Evolutionary conservation across 768 basidiomycete species (phyloP).

Genomic region (Flagelloscypha sp.): DNA sequence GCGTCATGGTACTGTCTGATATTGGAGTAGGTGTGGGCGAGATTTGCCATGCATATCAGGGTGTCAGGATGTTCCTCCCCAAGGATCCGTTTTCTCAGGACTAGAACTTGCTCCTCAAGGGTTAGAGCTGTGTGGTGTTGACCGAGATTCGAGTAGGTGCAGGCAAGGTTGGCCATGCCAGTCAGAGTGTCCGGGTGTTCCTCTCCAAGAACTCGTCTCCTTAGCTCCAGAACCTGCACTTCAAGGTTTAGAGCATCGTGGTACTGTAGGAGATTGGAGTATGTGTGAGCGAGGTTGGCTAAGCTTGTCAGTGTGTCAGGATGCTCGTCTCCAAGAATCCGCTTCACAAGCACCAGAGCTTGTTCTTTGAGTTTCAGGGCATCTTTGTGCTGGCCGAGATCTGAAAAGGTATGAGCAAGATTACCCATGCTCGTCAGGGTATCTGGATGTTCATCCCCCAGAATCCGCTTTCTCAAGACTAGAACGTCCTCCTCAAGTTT

Average conservation of each 20-base stretch:
- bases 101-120: constrained; percentile 3
- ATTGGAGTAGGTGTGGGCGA: no score
- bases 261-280: constrained; percentile 5
- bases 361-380: constrained; percentile 4
- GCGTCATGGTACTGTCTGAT: no score
- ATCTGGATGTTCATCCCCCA: no score
- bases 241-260: constrained; percentile 6
- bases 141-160: constrained; percentile 3
- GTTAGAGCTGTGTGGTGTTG: constrained; percentile 5
- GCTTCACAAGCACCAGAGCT: constrained; percentile 2
- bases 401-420: constrained; percentile 4
- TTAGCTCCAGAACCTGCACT: constrained; percentile 1
- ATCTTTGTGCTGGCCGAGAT: constrained; percentile 4
- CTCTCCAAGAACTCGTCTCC: constrained; percentile 1
- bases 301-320: constrained; percentile 5
- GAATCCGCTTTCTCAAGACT: constrained; percentile 3
- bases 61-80: constrained; percentile 9
- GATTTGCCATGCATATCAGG: constrained; percentile 4
- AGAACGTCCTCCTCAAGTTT: not conserved
- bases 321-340: constrained; percentile 5
- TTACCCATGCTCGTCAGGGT: constrained; percentile 1
- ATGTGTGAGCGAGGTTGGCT: constrained; percentile 5
- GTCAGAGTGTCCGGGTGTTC: constrained; percentile 7
- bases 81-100: not conserved
- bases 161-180: constrained; percentile 5